These are phyloP conservation scores for Barnettozyma populi DNA, from an alignment of 805 yeast species.

Conservation along the genomic window DNA sequence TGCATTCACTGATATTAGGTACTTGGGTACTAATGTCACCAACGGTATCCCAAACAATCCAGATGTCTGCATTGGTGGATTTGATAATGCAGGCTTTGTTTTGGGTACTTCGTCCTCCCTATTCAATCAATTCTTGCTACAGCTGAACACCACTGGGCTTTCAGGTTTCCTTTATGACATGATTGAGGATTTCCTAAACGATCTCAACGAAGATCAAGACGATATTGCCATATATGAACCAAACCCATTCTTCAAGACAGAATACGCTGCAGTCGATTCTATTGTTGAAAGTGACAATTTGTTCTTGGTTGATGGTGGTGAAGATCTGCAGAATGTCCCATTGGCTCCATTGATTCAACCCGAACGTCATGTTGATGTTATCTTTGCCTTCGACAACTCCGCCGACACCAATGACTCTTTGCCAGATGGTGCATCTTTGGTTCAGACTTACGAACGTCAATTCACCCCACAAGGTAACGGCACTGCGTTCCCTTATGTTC, in stretches of 20 bases:
- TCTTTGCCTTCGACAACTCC: slow-evolving; percentile 64
- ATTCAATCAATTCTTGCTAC: slow-evolving; percentile 62
- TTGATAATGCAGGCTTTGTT: slow-evolving; percentile 76
- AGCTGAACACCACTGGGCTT: slow-evolving; percentile 47
- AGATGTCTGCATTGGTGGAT: slow-evolving; percentile 55
- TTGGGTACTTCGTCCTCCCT: slow-evolving; percentile 81
- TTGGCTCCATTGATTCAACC: slow-evolving; percentile 55
- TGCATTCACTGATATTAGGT: slow-evolving; percentile 60
- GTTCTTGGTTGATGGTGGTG: slow-evolving; percentile 67
- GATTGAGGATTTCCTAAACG: slow-evolving; percentile 38
- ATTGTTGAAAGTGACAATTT: slow-evolving; percentile 40
- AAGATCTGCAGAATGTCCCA: slow-evolving; percentile 59
- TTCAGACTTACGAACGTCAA: slow-evolving; percentile 53
- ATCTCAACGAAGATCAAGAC: slow-evolving; percentile 43
- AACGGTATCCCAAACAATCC: slow-evolving; percentile 48
- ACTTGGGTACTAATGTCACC: slow-evolving; percentile 59
- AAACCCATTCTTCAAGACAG: slow-evolving; percentile 57
- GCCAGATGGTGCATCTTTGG: slow-evolving; percentile 66
- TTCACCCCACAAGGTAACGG: slow-evolving; percentile 44
- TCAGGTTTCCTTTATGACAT: slow-evolving; percentile 40
- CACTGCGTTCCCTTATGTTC: slow-evolving; percentile 75
- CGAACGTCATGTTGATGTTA: slow-evolving; percentile 51
- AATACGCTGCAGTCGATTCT: slow-evolving; percentile 30
- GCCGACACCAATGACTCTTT: slow-evolving; percentile 54
- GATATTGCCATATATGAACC: slow-evolving; percentile 68